These are phyloP conservation scores for Tolypocladium tropicale DNA, from an alignment of 2,329 filamentous ascomycete genomes.

Conservation along the genomic window DNA sequence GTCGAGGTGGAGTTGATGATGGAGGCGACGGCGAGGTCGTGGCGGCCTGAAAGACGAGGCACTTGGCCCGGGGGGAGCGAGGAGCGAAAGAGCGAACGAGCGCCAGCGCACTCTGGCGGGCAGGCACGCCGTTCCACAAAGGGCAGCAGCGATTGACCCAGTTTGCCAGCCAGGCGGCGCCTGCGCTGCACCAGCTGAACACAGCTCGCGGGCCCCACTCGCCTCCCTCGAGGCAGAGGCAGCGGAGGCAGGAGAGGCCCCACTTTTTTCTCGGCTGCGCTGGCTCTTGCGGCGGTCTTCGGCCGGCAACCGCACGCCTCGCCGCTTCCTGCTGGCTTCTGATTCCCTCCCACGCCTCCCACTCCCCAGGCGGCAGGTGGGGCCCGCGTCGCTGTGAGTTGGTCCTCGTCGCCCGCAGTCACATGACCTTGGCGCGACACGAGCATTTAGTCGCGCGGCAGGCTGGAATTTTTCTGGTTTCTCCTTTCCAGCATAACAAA, in stretches of 20 bases:
- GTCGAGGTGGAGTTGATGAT: slow-evolving; percentile 7
- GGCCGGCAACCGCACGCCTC: not conserved
- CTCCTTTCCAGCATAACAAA: slow-evolving; percentile 18
- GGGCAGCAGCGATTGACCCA: not conserved
- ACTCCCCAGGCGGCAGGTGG: not conserved
- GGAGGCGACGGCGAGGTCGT: slow-evolving; percentile 1
- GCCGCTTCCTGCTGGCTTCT: not conserved
- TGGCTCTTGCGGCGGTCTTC: not conserved
- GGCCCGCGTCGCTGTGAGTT: not conserved
- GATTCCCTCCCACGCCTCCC: too few relatives aligned
- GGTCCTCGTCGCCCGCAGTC: not conserved
- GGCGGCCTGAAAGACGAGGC: slow-evolving; percentile 23
- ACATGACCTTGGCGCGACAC: not conserved
- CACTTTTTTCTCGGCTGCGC: not conserved
- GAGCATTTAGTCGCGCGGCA: not conserved
- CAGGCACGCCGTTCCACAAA: not conserved
- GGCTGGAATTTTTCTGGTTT: not conserved
- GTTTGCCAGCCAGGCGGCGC: too few relatives aligned
- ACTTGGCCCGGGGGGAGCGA: slow-evolving; percentile 7
- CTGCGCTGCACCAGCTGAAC: not conserved
- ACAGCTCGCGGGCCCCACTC: not conserved
- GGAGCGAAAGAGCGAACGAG: not conserved
- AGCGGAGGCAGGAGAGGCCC: not conserved
- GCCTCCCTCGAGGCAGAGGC: not conserved
- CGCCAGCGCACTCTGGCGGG: slow-evolving; percentile 2